Percentiles rank a stretch among this genome's conserved stretches.
Evolutionary conservation across 495 filamentous ascomycete species (phyloP).

Genomic region (Hypoxylon lienhwacheense): DNA sequence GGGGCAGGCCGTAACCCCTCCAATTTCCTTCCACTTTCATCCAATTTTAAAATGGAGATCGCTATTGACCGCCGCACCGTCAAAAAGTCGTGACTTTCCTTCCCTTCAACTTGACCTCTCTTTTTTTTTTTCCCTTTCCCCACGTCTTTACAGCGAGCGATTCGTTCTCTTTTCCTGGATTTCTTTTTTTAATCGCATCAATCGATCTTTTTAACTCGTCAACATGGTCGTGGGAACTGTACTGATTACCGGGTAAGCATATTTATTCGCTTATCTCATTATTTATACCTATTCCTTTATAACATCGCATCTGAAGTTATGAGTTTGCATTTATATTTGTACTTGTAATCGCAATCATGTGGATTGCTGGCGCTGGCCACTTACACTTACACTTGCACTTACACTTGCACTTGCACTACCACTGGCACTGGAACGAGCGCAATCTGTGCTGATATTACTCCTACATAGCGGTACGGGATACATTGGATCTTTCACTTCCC

Average conservation of each 20-base stretch:
- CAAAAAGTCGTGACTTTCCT: conserved; percentile 22
- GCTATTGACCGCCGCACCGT: conserved; percentile 29
- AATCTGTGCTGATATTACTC: too few relatives aligned
- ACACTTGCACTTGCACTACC: too few relatives aligned
- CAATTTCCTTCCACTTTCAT: conserved; percentile 35
- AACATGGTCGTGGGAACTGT: conserved; percentile 83
- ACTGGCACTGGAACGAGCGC: too few relatives aligned
- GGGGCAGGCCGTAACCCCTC: conserved; percentile 31
- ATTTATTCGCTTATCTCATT: background rate
- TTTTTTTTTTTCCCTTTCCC: background rate
- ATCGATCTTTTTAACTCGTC: conserved; percentile 11
- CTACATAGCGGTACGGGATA: conserved; percentile 86
- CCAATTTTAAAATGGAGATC: conserved; percentile 35
- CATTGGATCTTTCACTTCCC: conserved; percentile 95
- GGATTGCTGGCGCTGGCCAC: too few relatives aligned
- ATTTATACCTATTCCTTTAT: background rate
- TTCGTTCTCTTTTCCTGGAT: background rate
- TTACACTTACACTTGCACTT: too few relatives aligned
- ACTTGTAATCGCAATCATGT: too few relatives aligned
- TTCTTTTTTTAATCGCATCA: conserved; percentile 4
- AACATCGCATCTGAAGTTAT: too few relatives aligned
- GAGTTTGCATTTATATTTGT: too few relatives aligned
- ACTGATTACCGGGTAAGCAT: conserved; percentile 83
- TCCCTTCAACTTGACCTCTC: conserved; percentile 1
- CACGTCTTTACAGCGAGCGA: background rate